Percentiles rank a stretch among this genome's conserved stretches.
Evolutionary conservation across 441 rosid species (phyloP).

Genomic region (Melastoma candidum): DNA sequence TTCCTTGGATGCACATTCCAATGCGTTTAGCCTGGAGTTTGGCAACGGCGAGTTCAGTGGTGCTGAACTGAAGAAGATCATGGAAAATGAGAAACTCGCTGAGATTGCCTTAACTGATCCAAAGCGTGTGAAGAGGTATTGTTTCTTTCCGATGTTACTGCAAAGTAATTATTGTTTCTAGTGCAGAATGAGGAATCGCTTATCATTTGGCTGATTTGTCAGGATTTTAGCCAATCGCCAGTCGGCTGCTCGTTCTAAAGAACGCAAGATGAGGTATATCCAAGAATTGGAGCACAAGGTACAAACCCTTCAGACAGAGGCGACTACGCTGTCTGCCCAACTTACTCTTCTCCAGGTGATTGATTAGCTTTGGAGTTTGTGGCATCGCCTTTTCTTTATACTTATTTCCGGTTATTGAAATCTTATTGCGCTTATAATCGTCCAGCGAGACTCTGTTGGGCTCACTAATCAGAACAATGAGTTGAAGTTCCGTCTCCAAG

Average conservation of each 20-base stretch:
- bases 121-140: conserved; percentile 88
- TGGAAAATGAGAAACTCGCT: conserved; percentile 89
- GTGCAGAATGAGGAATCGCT: no score
- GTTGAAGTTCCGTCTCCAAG: conserved; percentile 4
- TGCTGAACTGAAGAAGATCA: conserved; percentile 78
- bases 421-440: not conserved
- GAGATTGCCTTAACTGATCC: conserved; percentile 87
- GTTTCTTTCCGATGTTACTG: no score
- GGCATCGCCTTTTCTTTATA: not conserved
- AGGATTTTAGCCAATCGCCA: conserved; percentile 9
- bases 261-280: conserved; percentile 4
- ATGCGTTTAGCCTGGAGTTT: conserved; percentile 60
- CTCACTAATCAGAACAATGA: conserved; percentile 3
- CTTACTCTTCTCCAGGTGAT: conserved; percentile 4
- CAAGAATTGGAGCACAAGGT: conserved; percentile 7
- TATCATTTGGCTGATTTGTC: no score
- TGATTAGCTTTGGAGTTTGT: not conserved
- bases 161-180: no score
- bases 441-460: not conserved
- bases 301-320: conserved; percentile 1
- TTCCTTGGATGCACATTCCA: conserved; percentile 50
- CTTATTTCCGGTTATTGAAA: not conserved
- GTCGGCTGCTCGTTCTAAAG: conserved; percentile 12
- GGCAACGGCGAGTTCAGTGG: conserved; percentile 84
- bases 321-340: conserved; percentile 1